A percentile compares a stretch with the other conserved stretches of the same genome.
phyloP scores from a whole-genome alignment of 2,329 filamentous ascomycete genomes.

The Emmonsiellopsis sp. region DNA sequence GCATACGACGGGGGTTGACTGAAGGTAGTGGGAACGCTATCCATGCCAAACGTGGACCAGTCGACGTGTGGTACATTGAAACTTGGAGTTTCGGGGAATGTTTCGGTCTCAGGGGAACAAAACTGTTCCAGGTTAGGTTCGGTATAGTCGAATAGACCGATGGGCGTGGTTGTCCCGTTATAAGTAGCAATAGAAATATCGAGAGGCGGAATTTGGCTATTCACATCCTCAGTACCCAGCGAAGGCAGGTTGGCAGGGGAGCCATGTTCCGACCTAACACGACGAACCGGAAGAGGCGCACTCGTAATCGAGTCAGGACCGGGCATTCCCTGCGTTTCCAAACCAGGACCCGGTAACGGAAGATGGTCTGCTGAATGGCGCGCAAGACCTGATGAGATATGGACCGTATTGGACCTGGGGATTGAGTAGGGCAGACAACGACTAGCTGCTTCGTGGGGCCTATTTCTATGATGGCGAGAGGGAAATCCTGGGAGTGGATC shows the following conservation, averaged over 20 bases:
- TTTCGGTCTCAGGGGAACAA: conserved; percentile 36
- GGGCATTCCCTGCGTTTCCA: conserved; percentile 17
- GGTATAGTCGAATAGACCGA: conserved; percentile 27
- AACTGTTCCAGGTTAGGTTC: conserved; percentile 31
- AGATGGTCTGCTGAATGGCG: conserved; percentile 47
- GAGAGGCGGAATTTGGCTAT: conserved; percentile 28
- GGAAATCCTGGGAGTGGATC: conserved; percentile 52
- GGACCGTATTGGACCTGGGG: conserved; percentile 43
- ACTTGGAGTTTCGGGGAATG: conserved; percentile 27
- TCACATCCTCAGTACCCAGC: conserved; percentile 23
- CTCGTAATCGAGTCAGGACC: conserved; percentile 23
- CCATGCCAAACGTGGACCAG: conserved; percentile 40
- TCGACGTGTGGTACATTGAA: conserved; percentile 37
- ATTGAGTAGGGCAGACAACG: conserved; percentile 56
- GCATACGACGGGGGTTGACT: conserved; percentile 39
- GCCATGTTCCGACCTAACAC: conserved; percentile 37
- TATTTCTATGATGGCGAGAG: conserved; percentile 56
- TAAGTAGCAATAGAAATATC: conserved; percentile 32
- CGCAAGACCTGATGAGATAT: conserved; percentile 36
- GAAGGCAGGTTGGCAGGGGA: conserved; percentile 33
- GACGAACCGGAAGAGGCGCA: conserved; percentile 25
- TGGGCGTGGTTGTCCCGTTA: conserved; percentile 23
- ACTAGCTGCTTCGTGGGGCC: conserved; percentile 53
- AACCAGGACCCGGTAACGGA: conserved; percentile 29
- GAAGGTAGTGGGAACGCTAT: conserved; percentile 28